Base-by-base conservation (phyloP, 2,329 filamentous ascomycete genomes). In the Cladosporium cucumerinum region DNA sequence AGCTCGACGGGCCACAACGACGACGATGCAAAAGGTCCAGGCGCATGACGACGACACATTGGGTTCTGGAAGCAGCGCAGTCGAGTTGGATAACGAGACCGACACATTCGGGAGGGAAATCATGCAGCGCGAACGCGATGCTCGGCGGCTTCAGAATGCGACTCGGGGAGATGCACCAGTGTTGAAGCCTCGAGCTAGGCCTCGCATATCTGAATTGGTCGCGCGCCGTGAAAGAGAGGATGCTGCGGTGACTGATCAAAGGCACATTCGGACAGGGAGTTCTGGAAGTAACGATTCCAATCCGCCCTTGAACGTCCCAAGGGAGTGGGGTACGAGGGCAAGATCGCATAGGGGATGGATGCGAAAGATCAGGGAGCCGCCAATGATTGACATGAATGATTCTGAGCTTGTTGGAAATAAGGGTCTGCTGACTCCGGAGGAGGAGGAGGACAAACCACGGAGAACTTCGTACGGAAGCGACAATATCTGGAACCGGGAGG, bases 31-130 rank as follows among this genome's bases (percentile, higher is more conserved):
- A 61, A 69, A 70, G 63, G 67, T 71, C 59, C 68, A 67, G 54
- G 69, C 63, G 52, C 66, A 72, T 43, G 69, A 71, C 61, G 70
- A 69, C 32, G 64, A 67, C 23, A 68, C 66, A 43, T 32, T 55
- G 23, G 62, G 52, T 39, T 70, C 68, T 36, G 63, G 65, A 49
- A 70, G 68, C 18, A 68, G 60, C 10, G 59, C 69, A 25, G 76
- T 78, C 12, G 75, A 74, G 36, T 67, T 81, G 43, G 79, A 81
- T 49, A 64, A 64, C 55, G 79, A 78, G 64, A 79, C 77, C 23
- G 80, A 82, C 69, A 80, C 82, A 1, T 82, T 83, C 65, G 81
- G 80, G 18, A 74, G 74, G 60, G 74, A 73, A 59, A 76, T 82
- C 68, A 73, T 82, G 57, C 78, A 81, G 68, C 76, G 80, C 67